phyloP scores from a whole-genome alignment of 768 basidiomycete genomes.

The Xerocomus spinulosus region DNA sequence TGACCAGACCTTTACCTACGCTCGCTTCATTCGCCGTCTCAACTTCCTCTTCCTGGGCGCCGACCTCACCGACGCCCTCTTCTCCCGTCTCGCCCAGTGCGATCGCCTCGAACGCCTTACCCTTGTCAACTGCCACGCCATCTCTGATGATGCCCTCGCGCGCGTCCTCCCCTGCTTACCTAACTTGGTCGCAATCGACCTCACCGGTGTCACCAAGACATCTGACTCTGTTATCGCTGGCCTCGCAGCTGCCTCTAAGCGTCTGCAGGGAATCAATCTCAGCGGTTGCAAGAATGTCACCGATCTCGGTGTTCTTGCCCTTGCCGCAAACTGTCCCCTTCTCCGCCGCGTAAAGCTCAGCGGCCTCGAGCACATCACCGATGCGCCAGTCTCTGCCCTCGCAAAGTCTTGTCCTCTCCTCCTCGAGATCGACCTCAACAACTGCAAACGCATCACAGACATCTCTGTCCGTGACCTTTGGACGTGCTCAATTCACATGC shows the following conservation, averaged over 20 bases:
- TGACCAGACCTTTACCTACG: constrained; percentile 81
- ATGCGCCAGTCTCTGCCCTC: constrained; percentile 68
- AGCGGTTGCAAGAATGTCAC: constrained; percentile 78
- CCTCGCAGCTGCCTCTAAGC: constrained; percentile 64
- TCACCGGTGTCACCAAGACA: constrained; percentile 65
- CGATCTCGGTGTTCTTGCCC: constrained; percentile 68
- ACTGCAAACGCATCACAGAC: constrained; percentile 76
- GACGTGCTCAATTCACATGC: constrained; percentile 74
- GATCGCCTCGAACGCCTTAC: constrained; percentile 84
- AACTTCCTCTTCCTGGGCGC: constrained; percentile 75
- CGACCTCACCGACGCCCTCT: constrained; percentile 68
- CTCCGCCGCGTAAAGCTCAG: constrained; percentile 89
- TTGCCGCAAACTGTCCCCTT: constrained; percentile 69
- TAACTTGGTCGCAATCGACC: constrained; percentile 83
- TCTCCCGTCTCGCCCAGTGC: constrained; percentile 68
- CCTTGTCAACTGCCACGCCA: constrained; percentile 68
- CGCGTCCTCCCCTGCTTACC: constrained; percentile 64
- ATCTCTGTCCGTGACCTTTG: constrained; percentile 78
- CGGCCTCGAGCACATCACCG: constrained; percentile 70
- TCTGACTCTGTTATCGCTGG: constrained; percentile 68
- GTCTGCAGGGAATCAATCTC: constrained; percentile 90
- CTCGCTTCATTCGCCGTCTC: constrained; percentile 82
- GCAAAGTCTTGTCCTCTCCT: constrained; percentile 78
- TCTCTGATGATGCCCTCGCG: constrained; percentile 61
- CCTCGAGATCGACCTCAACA: constrained; percentile 90